Conservation (phyloP, 306 rosid species). For the Quercus cerris region DNA sequence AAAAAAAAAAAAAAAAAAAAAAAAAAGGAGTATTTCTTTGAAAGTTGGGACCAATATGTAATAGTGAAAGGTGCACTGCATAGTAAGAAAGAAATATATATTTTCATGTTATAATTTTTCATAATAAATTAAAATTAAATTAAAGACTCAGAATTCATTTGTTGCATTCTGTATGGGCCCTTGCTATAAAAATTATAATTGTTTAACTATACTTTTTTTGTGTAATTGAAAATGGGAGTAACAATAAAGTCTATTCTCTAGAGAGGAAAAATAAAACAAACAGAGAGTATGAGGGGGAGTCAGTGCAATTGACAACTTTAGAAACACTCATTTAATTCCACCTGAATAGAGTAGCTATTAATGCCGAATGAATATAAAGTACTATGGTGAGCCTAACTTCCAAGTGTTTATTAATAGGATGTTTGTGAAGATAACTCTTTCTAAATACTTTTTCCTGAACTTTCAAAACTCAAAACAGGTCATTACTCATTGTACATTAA, state of each 20-base stretch:
- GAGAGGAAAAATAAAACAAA: not conserved
- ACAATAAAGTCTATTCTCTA: not conserved
- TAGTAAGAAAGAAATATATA: not conserved
- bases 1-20: no score
- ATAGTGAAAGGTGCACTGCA: not conserved
- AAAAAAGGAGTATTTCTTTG: not conserved
- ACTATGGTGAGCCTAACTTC: not conserved
- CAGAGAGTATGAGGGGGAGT: not conserved
- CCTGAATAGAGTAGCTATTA: not conserved
- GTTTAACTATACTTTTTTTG: not conserved
- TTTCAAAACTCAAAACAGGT: conserved; percentile 35
- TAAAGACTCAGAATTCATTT: not conserved
- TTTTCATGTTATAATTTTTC: not conserved
- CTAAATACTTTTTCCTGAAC: not conserved
- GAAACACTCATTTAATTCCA: not conserved
- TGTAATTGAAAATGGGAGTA: not conserved
- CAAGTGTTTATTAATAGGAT: not conserved
- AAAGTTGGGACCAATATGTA: not conserved
- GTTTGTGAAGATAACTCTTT: not conserved
- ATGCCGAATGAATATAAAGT: not conserved
- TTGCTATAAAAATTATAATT: not conserved
- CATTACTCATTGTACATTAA: conserved; percentile 61
- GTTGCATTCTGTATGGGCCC: not conserved
- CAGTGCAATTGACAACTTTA: not conserved
- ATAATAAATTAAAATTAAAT: not conserved